Evolutionary conservation across 225 moss, liverwort and hornwort species (phyloP).

Genomic region (Bryum argenteum): DNA sequence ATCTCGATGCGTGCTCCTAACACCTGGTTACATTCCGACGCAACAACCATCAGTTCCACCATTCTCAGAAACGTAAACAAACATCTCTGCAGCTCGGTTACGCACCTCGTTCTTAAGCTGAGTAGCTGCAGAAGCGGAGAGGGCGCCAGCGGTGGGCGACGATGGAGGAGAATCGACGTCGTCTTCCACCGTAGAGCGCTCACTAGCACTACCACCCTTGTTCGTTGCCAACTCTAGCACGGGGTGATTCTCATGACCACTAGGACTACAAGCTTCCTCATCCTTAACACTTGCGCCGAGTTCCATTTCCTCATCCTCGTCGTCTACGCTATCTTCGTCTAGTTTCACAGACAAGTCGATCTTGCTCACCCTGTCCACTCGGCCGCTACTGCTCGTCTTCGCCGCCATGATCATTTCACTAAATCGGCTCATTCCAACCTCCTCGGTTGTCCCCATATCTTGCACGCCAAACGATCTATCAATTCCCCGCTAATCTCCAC

Average conservation of each 20-base stretch:
- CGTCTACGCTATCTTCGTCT: slow-evolving; percentile 41
- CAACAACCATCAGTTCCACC: background rate
- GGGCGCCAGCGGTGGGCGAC: slow-evolving; percentile 20
- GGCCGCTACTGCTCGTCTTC: slow-evolving; percentile 26
- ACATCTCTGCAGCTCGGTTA: background rate
- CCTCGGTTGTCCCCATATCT: slow-evolving; percentile 15
- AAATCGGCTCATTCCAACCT: slow-evolving; percentile 22
- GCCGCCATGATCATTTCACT: slow-evolving; percentile 17
- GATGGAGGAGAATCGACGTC: slow-evolving; percentile 36
- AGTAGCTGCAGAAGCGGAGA: slow-evolving; percentile 19
- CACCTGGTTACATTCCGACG: slow-evolving; percentile 25
- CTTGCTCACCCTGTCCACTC: slow-evolving; percentile 51
- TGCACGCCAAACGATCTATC: background rate
- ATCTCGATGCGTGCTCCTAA: slow-evolving; percentile 39
- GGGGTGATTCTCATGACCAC: background rate
- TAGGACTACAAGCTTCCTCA: slow-evolving; percentile 37
- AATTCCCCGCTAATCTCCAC: background rate
- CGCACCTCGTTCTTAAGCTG: slow-evolving; percentile 41
- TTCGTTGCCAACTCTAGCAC: background rate
- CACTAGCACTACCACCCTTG: slow-evolving; percentile 29
- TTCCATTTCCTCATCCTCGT: slow-evolving; percentile 52
- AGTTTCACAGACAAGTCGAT: slow-evolving; percentile 54
- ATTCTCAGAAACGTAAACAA: background rate
- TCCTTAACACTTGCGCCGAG: slow-evolving; percentile 25
- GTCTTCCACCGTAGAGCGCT: slow-evolving; percentile 48